These are phyloP conservation scores for Cnidoscolus chayamansa DNA, from an alignment of 441 rosid genomes.

Conservation along the genomic window DNA sequence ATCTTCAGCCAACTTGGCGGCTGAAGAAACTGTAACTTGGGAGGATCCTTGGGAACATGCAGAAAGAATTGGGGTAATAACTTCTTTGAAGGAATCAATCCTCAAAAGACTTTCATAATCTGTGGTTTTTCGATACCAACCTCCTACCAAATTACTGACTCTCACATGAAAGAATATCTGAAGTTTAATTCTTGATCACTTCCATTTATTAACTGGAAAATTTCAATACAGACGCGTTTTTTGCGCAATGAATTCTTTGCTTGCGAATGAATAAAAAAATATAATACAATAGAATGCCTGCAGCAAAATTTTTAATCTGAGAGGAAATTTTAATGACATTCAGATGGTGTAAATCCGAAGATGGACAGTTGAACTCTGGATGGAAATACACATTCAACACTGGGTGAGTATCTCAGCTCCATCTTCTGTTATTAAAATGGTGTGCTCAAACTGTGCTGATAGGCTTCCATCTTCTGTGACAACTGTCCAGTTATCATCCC, in stretches of 20 bases:
- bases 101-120: slow-evolving; percentile 67
- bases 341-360: not conserved
- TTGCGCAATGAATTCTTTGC: too few species aligned
- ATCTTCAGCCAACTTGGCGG: slow-evolving; percentile 65
- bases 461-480: slow-evolving; percentile 89
- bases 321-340: slow-evolving; percentile 11
- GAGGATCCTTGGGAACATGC: slow-evolving; percentile 63
- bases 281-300: too few species aligned
- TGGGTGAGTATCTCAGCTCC: slow-evolving; percentile 80
- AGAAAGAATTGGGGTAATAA: slow-evolving; percentile 46
- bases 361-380: not conserved
- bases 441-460: slow-evolving; percentile 94
- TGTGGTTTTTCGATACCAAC: slow-evolving; percentile 82
- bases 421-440: slow-evolving; percentile 71
- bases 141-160: slow-evolving; percentile 41
- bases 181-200: too few species aligned
- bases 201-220: too few species aligned
- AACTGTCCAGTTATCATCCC: slow-evolving; percentile 93
- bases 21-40: slow-evolving; percentile 63
- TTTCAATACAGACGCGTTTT: too few species aligned
- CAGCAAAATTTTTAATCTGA: too few species aligned
- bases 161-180: too few species aligned
- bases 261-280: too few species aligned
- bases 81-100: slow-evolving; percentile 80
- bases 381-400: slow-evolving; percentile 28